These are phyloP conservation scores for Phytophthora pisi DNA, from an alignment of 352 stramenopile genomes.

Conservation along the genomic window DNA sequence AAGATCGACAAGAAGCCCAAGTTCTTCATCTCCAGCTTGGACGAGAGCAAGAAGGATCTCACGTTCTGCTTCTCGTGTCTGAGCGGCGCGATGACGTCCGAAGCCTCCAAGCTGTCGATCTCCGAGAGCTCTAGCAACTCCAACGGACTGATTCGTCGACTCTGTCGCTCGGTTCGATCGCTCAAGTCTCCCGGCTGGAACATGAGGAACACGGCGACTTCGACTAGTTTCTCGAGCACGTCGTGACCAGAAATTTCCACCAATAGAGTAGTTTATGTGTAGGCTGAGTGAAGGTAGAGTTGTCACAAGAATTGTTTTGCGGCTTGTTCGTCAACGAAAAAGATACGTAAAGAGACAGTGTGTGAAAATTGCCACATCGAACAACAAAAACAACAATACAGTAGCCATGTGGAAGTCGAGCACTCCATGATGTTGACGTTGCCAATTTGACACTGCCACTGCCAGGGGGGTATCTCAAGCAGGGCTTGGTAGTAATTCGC, in stretches of 20 bases:
- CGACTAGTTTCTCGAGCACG: conserved; percentile 9
- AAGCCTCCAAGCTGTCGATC: conserved; percentile 5
- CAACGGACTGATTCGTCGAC: conserved; percentile 7
- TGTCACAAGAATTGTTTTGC: background rate
- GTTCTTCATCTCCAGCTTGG: conserved; percentile 14
- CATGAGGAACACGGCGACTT: conserved; percentile 6
- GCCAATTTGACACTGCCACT: no score
- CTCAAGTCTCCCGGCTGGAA: conserved; percentile 14
- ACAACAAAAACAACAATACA: background rate
- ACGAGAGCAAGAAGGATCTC: conserved; percentile 11
- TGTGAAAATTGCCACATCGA: background rate
- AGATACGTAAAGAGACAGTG: background rate
- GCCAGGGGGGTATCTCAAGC: no score
- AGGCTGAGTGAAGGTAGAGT: background rate
- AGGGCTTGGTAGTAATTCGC: no score
- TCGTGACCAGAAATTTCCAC: background rate
- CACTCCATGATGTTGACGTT: background rate
- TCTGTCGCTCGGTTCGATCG: conserved; percentile 17
- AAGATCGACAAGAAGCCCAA: conserved; percentile 22
- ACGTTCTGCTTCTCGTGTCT: conserved; percentile 19
- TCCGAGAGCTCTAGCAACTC: conserved; percentile 7
- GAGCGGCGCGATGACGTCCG: conserved; percentile 9
- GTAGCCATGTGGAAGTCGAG: background rate
- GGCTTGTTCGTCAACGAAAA: background rate
- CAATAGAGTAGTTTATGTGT: background rate